These are phyloP conservation scores for Nymphaea thermarum DNA, from an alignment of 164 flowering plant species.

Conservation along the genomic window DNA sequence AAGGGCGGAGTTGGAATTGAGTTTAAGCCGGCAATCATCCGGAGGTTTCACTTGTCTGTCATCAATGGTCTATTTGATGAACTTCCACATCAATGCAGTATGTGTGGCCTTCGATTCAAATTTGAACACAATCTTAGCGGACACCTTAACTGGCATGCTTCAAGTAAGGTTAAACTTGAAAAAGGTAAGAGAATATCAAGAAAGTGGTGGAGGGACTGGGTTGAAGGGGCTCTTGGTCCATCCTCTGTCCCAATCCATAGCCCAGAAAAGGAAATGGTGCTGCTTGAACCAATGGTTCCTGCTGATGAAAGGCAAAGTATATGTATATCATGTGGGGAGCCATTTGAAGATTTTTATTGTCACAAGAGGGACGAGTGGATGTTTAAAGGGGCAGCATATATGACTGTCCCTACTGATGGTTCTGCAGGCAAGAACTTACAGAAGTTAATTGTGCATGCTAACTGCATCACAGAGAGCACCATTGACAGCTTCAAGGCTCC, in stretches of 20 bases:
- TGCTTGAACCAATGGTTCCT: slow-evolving; percentile 43
- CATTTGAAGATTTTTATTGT: slow-evolving; percentile 75
- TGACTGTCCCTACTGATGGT: slow-evolving; percentile 16
- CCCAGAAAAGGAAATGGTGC: slow-evolving; percentile 11
- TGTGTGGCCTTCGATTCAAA: slow-evolving; percentile 64
- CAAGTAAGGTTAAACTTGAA: slow-evolving; percentile 16
- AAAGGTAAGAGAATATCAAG: slow-evolving; percentile 23
- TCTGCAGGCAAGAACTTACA: slow-evolving; percentile 14
- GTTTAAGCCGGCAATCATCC: slow-evolving; percentile 60
- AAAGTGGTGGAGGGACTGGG: slow-evolving; percentile 67
- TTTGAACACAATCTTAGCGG: slow-evolving; percentile 40
- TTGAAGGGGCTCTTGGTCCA: slow-evolving; percentile 20
- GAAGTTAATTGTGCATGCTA: slow-evolving; percentile 64
- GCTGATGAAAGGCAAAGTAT: slow-evolving; percentile 83
- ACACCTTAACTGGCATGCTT: slow-evolving; percentile 79
- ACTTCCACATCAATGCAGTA: slow-evolving; percentile 45
- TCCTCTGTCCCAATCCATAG: slow-evolving; percentile 1
- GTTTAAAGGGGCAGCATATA: slow-evolving; percentile 65
- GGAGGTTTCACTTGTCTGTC: slow-evolving; percentile 53
- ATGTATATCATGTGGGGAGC: slow-evolving; percentile 77
- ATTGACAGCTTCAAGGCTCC: slow-evolving; percentile 24
- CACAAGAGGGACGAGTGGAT: slow-evolving; percentile 63
- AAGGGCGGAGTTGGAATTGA: slow-evolving; percentile 52
- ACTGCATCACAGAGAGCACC: slow-evolving; percentile 49
- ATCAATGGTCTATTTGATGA: slow-evolving; percentile 48